Evolutionary conservation across 306 rosid species (phyloP).

Genomic region (Casuarina equisetifolia): DNA sequence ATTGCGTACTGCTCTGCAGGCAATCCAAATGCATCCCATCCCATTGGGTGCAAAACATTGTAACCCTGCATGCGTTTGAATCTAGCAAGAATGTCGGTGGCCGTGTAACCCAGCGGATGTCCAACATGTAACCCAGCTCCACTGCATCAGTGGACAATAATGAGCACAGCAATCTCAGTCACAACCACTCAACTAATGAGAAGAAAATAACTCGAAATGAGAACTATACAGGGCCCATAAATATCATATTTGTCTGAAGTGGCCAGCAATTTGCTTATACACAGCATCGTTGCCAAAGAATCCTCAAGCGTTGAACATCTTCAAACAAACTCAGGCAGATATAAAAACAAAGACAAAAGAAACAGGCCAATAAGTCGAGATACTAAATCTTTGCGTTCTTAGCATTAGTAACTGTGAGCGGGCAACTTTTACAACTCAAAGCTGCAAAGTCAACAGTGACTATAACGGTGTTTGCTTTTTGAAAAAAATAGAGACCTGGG

Average conservation of each 20-base stretch:
- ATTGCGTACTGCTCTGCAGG: constrained; percentile 99
- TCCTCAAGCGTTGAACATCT: background rate
- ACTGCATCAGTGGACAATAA: constrained; percentile 41
- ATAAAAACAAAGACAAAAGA: background rate
- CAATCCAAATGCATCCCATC: constrained; percentile 98
- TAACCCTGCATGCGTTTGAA: constrained; percentile 86
- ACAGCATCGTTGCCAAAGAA: background rate
- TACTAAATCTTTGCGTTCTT: background rate
- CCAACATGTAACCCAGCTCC: constrained; percentile 98
- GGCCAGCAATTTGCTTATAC: background rate
- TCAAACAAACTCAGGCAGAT: background rate
- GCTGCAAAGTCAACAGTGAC: background rate
- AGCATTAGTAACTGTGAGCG: background rate
- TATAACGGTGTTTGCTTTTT: background rate
- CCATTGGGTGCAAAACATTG: constrained; percentile 96
- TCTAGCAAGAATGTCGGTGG: constrained; percentile 90
- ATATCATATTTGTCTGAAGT: background rate
- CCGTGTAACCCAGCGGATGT: constrained; percentile 95
- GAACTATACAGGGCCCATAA: background rate
- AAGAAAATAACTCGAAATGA: background rate
- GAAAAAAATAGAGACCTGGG: constrained; percentile 59
- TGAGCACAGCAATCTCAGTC: constrained; percentile 14
- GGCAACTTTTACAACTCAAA: background rate
- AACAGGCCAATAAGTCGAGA: background rate
- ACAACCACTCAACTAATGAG: background rate